These are phyloP conservation scores for Bruguiera gymnorhiza DNA, from an alignment of 345 rosid species.

Conservation along the genomic window DNA sequence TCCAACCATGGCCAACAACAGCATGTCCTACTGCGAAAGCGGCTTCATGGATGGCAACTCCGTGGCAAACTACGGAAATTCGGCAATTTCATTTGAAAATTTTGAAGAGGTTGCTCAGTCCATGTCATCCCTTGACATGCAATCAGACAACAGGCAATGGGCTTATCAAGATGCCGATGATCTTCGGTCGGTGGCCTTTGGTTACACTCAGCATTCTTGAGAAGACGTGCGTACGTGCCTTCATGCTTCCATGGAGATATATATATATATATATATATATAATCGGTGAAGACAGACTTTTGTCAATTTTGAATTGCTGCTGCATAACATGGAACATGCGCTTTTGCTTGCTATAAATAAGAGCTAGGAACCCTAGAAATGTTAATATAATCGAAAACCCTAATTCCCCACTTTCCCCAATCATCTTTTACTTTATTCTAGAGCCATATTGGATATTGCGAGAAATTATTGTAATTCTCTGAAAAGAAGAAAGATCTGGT, in stretches of 20 bases:
- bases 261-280: constrained; percentile 1
- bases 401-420: constrained; percentile 21
- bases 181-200: constrained; percentile 58
- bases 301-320: constrained; percentile 36
- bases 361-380: constrained; percentile 44
- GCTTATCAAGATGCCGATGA: constrained; percentile 58
- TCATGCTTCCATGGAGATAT: not conserved
- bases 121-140: constrained; percentile 44
- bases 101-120: constrained; percentile 55
- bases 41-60: constrained; percentile 37
- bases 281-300: constrained; percentile 34
- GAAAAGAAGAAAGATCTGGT: constrained; percentile 18
- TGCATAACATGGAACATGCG: constrained; percentile 38
- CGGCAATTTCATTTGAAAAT: constrained; percentile 43
- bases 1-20: constrained; percentile 7
- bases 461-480: constrained; percentile 20
- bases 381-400: constrained; percentile 36
- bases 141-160: constrained; percentile 48
- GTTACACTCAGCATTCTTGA: constrained; percentile 55
- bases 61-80: constrained; percentile 39
- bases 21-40: constrained; percentile 24
- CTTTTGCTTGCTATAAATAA: constrained; percentile 44
- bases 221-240: not conserved
- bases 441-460: constrained; percentile 27
- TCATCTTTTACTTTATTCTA: constrained; percentile 26